Evolutionary conservation across 1,284 basidiomycete genomes (phyloP).

Genomic region (Erythrobasidium hasegawianum): DNA sequence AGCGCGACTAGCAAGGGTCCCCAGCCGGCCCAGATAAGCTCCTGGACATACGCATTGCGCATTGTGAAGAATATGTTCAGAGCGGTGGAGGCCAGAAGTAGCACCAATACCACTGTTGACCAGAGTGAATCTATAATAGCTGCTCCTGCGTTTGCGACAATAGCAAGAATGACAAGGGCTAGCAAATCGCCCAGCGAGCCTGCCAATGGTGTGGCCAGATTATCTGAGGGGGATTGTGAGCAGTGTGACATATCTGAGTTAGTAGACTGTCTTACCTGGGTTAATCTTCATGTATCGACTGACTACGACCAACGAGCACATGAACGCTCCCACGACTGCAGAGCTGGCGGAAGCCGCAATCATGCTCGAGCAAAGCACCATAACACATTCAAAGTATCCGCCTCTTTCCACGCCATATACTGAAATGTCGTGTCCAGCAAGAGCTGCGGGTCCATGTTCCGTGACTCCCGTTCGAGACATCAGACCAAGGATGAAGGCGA

Average conservation of each 20-base stretch:
- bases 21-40: constrained; percentile 81
- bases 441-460: constrained; percentile 45
- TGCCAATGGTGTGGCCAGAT: constrained; percentile 90
- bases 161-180: constrained; percentile 57
- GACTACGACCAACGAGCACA: constrained; percentile 78
- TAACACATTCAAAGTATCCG: constrained; percentile 59
- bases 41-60: constrained; percentile 63
- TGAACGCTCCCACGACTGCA: constrained; percentile 81
- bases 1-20: constrained; percentile 84
- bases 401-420: constrained; percentile 44
- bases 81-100: constrained; percentile 58
- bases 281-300: constrained; percentile 73
- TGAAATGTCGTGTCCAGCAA: constrained; percentile 31
- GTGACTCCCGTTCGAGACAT: constrained; percentile 44
- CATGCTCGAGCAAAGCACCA: constrained; percentile 87
- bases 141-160: constrained; percentile 47
- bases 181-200: constrained; percentile 88
- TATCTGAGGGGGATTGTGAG: constrained; percentile 58
- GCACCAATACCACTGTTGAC: constrained; percentile 59
- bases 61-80: constrained; percentile 57
- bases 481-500: constrained; percentile 71
- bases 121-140: constrained; percentile 49
- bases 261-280: constrained; percentile 60
- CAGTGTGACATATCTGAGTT: constrained; percentile 9
- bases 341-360: constrained; percentile 76